A percentile compares a stretch with the other conserved stretches of the same genome.
These are phyloP conservation scores for Botrytis elliptica DNA, from an alignment of 2,329 filamentous ascomycete genomes.

Conservation along the genomic window DNA sequence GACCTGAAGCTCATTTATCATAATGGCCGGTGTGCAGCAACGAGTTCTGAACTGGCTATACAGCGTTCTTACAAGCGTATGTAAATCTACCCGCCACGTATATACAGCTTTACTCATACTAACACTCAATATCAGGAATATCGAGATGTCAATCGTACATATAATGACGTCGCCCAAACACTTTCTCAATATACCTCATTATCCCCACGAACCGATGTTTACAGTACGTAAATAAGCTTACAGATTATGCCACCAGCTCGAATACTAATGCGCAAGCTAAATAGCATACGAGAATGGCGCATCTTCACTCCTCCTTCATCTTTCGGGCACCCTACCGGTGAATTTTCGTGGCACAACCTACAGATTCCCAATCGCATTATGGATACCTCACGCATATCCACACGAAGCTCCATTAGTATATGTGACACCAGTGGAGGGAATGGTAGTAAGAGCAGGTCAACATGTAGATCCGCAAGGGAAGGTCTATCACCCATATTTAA, in stretches of 20 bases:
- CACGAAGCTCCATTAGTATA: constrained; percentile 82
- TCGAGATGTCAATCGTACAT: constrained; percentile 85
- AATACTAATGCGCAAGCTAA: constrained; percentile 24
- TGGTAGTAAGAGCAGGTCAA: constrained; percentile 88
- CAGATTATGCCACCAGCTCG: not conserved
- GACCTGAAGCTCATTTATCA: constrained; percentile 25
- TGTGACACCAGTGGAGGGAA: constrained; percentile 82
- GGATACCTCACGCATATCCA: constrained; percentile 90
- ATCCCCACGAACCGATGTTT: constrained; percentile 85
- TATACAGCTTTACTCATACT: constrained; percentile 8
- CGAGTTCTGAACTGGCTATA: constrained; percentile 94
- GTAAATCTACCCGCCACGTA: constrained; percentile 28
- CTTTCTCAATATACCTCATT: constrained; percentile 78
- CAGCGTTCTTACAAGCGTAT: constrained; percentile 77
- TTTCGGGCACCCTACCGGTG: constrained; percentile 88
- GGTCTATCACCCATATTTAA: constrained; percentile 93
- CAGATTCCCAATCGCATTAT: constrained; percentile 86
- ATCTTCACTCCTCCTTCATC: constrained; percentile 80
- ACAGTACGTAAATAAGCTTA: constrained; percentile 61
- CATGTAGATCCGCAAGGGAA: constrained; percentile 92
- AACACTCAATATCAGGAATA: constrained; percentile 68
- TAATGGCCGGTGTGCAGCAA: constrained; percentile 68
- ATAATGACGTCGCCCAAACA: constrained; percentile 83
- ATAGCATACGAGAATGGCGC: constrained; percentile 84
- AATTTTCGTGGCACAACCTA: constrained; percentile 86